Evolutionary conservation across 805 yeast genomes (phyloP), one percentile per base, ranked within the genome.

Genomic region (Lachancea dasiensis): DNA sequence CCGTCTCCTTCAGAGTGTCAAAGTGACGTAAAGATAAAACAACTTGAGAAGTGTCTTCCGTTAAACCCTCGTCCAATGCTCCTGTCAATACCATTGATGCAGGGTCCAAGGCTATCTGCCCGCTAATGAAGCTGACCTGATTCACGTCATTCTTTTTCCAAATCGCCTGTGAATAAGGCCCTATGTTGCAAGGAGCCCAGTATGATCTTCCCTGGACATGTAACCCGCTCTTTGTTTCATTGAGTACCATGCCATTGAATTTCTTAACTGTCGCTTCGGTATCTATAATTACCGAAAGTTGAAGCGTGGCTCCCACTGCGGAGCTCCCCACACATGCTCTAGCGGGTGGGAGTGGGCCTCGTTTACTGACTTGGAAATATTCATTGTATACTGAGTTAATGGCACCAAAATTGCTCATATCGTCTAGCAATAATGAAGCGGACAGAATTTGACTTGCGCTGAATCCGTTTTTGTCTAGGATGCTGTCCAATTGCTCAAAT

Each of bases 141-240:
- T 76, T 73, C 14, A 54, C 54, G 45, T 76, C 79, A n/a, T 40
- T 36, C 4, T 72, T 59, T 5, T 36, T 38, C 56, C 58, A 60
- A 8, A 79, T 75, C 0, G 89, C 74, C 60, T 92, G 98, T 0
- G 98, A 90, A 56, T 92, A 92, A 0, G 98, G 98, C 0, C 98
- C 98, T 31, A 92, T 92, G 49, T 92, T 92, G 25, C 95, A 90
- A 0, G 98, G 98, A 0, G 97, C 97, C 98, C 98, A 92, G 57
- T 84, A 89, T 27, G 97, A 87, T 42, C 89, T 70, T 1, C 97
- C 87, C 50, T 92, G 90, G 6, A 92, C 86, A 53, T 92, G 97
- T 11, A 90, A 64, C 0, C 97, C 96, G 21, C 63, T 64, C 48
- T 81, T 81, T 8, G 47, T 48, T 19, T 31, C 23, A 56, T 45